phyloP scores from a whole-genome alignment of 306 rosid species.

The Inga laurina region DNA sequence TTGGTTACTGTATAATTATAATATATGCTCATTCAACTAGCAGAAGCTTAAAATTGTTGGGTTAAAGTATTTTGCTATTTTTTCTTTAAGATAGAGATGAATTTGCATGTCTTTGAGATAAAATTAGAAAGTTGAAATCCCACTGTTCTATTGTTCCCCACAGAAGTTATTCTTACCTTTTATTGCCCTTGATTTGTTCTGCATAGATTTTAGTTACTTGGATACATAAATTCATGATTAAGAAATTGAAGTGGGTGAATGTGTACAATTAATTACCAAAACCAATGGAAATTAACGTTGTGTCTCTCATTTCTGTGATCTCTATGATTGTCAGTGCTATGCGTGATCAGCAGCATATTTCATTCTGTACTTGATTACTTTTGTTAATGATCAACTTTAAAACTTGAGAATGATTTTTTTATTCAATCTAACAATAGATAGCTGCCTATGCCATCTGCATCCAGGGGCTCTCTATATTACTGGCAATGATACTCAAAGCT shows the following conservation, averaged over 20 bases:
- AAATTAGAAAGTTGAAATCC: not conserved
- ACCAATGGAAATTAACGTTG: not conserved
- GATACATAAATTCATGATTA: not conserved
- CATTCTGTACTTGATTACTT: not conserved
- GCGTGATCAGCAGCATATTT: slow-evolving; percentile 28
- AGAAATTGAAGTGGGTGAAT: not conserved
- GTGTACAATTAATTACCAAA: not conserved
- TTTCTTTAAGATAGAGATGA: not conserved
- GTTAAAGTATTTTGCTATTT: slow-evolving; percentile 1
- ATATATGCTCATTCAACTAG: not conserved
- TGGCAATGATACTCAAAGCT: slow-evolving; percentile 82
- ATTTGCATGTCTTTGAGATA: not conserved
- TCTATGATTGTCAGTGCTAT: not conserved
- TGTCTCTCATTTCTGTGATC: not conserved
- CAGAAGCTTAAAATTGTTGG: not conserved
- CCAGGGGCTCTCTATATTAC: slow-evolving; percentile 69
- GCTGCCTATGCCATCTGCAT: slow-evolving; percentile 16
- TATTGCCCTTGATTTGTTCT: not conserved
- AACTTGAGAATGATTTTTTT: slow-evolving; percentile 14
- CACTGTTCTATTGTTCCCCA: not conserved
- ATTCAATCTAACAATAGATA: slow-evolving; percentile 22
- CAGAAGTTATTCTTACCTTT: slow-evolving; percentile 13
- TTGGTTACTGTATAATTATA: not conserved
- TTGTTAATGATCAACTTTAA: not conserved
- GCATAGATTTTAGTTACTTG: not conserved